A percentile compares a stretch with the other conserved stretches of the same genome.
Conservation (phyloP, 2,329 filamentous ascomycete species). For the Arthroderma uncinatum region DNA sequence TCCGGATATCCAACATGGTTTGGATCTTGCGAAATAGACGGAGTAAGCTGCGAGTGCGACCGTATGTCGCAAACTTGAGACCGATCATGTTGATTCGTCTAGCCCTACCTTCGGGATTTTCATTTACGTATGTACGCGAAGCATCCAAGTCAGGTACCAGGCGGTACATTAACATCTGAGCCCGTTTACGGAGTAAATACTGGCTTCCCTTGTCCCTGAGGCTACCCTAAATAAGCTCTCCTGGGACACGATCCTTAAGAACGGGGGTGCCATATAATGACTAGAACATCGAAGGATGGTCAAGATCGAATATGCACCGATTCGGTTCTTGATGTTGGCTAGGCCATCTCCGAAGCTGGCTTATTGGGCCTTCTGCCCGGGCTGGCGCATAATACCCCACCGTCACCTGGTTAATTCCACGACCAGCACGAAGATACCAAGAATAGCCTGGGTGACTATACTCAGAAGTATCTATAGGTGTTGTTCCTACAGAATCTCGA, state of each 20-base stretch:
- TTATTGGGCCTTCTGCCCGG: slow-evolving; percentile 3
- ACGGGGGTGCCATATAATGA: background rate
- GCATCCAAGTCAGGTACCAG: background rate
- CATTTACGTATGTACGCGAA: background rate
- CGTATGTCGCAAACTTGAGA: background rate
- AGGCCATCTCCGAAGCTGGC: slow-evolving; percentile 10
- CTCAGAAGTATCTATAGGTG: background rate
- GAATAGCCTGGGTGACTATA: background rate
- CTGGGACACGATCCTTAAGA: background rate
- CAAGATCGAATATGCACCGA: background rate
- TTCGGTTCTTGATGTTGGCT: slow-evolving; percentile 1
- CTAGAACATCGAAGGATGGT: background rate
- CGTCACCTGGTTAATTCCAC: background rate
- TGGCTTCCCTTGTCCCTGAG: background rate
- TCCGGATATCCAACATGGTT: background rate
- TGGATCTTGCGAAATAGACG: background rate
- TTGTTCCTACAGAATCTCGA: background rate
- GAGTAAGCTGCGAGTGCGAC: background rate
- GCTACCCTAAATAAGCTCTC: background rate
- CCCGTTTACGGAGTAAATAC: slow-evolving; percentile 3
- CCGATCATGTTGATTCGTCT: background rate
- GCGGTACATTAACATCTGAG: background rate
- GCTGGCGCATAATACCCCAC: slow-evolving; percentile 6
- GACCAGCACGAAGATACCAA: slow-evolving; percentile 1
- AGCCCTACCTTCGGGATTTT: background rate